These are phyloP conservation scores for Quercus glauca DNA, from an alignment of 306 rosid genomes.

Conservation along the genomic window DNA sequence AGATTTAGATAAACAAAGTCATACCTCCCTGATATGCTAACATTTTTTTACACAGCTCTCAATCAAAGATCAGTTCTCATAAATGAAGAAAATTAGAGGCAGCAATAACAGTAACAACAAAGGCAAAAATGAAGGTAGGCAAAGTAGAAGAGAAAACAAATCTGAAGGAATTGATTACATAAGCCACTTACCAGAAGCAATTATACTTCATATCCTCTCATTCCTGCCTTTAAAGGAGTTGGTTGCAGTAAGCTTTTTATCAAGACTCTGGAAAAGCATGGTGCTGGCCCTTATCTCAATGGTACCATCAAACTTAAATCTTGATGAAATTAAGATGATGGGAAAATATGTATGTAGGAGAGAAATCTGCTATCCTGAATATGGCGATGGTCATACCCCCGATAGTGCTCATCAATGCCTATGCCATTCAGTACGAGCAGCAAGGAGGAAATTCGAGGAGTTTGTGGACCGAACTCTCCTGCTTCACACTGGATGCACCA, in stretches of 20 bases:
- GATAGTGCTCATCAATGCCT: neutral
- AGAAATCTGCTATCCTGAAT: neutral
- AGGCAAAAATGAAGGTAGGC: neutral
- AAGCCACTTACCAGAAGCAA: conserved; percentile 9
- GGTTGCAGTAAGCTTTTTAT: conserved; percentile 8
- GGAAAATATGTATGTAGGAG: neutral
- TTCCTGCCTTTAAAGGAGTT: conserved; percentile 8
- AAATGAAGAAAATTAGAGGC: neutral
- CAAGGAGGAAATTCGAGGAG: neutral
- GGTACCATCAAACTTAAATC: neutral
- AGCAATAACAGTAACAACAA: neutral
- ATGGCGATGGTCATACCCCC: neutral
- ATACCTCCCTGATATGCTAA: neutral
- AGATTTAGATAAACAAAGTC: too few species aligned
- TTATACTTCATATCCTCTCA: conserved; percentile 10
- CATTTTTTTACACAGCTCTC: neutral
- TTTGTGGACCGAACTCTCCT: conserved; percentile 10
- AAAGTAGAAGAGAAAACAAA: neutral
- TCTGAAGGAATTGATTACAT: conserved; percentile 9
- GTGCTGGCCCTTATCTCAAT: conserved; percentile 1
- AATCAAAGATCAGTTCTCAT: neutral
- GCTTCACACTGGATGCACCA: conserved; percentile 17
- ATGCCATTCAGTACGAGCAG: neutral
- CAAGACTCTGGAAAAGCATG: conserved; percentile 14
- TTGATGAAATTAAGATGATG: conserved; percentile 1